Evolutionary conservation across 768 basidiomycete species (phyloP).

Genomic region (Lyophyllum shimeji): DNA sequence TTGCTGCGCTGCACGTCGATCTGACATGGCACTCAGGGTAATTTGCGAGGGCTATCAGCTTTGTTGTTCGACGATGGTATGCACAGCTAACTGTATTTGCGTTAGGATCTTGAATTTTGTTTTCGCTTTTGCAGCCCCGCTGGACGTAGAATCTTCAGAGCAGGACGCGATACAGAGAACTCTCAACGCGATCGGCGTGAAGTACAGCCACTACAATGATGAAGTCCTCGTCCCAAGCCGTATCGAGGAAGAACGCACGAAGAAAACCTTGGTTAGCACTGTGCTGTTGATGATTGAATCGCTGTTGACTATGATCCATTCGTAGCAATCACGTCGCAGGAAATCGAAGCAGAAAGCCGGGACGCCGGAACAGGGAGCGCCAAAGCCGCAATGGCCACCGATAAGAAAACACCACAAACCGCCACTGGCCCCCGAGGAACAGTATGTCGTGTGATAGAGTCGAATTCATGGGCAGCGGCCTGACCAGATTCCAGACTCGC

Average conservation of each 20-base stretch:
- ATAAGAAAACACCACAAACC: slow-evolving; percentile 55
- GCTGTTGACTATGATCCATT: neutral
- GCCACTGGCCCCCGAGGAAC: slow-evolving; percentile 45
- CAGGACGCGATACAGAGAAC: slow-evolving; percentile 53
- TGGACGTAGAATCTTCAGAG: slow-evolving; percentile 30
- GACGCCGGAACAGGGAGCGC: slow-evolving; percentile 23
- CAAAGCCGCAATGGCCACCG: slow-evolving; percentile 63
- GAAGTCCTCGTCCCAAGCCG: slow-evolving; percentile 65
- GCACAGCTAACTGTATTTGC: slow-evolving; percentile 12
- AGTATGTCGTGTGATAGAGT: slow-evolving; percentile 36
- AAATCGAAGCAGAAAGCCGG: slow-evolving; percentile 20
- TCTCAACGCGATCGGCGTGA: slow-evolving; percentile 59
- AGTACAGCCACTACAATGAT: slow-evolving; percentile 76
- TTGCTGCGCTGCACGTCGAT: neutral
- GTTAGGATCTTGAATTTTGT: neutral
- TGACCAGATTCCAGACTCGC: slow-evolving; percentile 39
- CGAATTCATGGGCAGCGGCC: neutral
- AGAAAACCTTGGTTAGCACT: slow-evolving; percentile 49
- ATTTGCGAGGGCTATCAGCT: slow-evolving; percentile 58
- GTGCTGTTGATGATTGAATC: neutral
- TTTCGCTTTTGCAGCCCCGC: slow-evolving; percentile 30
- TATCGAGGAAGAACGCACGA: slow-evolving; percentile 65
- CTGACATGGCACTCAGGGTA: slow-evolving; percentile 34
- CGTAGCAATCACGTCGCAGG: slow-evolving; percentile 32
- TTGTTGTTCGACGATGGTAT: slow-evolving; percentile 73